Percentiles rank a stretch among this genome's conserved stretches.
These are phyloP conservation scores for Fraxinus angustifolia DNA, from an alignment of 305 asterid species.

Conservation along the genomic window DNA sequence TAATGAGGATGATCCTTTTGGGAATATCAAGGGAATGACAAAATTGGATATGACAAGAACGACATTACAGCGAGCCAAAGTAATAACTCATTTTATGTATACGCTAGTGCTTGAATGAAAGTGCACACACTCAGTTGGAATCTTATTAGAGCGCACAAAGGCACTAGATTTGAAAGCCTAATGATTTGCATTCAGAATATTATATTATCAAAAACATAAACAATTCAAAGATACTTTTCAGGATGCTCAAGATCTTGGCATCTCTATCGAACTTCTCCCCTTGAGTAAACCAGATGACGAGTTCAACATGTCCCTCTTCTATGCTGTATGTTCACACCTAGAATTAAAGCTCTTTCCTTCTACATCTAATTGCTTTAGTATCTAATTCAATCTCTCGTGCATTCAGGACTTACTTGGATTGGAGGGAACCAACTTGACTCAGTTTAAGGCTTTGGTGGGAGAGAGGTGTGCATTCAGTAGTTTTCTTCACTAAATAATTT, in stretches of 20 bases:
- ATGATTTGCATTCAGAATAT: background rate
- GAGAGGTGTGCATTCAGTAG: constrained; percentile 56
- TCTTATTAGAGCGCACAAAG: constrained; percentile 25
- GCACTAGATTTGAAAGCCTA: constrained; percentile 1
- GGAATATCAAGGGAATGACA: constrained; percentile 66
- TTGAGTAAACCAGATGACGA: constrained; percentile 67
- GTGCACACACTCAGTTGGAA: background rate
- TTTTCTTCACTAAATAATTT: constrained; percentile 17
- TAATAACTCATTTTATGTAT: constrained; percentile 28
- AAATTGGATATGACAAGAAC: constrained; percentile 93
- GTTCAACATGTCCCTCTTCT: constrained; percentile 67
- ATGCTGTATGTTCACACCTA: constrained; percentile 60
- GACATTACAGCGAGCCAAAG: constrained; percentile 89
- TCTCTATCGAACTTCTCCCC: constrained; percentile 83
- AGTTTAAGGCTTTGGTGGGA: constrained; percentile 62
- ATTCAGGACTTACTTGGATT: constrained; percentile 79
- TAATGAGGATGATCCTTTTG: constrained; percentile 96
- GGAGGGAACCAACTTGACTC: constrained; percentile 67
- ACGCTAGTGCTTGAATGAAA: background rate
- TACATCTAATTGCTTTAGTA: background rate
- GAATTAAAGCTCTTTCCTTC: background rate
- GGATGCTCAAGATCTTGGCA: constrained; percentile 96
- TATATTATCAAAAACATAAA: constrained; percentile 8
- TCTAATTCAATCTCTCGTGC: constrained; percentile 26
- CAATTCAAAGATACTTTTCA: constrained; percentile 30